A percentile compares a stretch with the other conserved stretches of the same genome.
Conservation (phyloP, 2,329 filamentous ascomycete genomes). For the Trichoderma gracile region DNA sequence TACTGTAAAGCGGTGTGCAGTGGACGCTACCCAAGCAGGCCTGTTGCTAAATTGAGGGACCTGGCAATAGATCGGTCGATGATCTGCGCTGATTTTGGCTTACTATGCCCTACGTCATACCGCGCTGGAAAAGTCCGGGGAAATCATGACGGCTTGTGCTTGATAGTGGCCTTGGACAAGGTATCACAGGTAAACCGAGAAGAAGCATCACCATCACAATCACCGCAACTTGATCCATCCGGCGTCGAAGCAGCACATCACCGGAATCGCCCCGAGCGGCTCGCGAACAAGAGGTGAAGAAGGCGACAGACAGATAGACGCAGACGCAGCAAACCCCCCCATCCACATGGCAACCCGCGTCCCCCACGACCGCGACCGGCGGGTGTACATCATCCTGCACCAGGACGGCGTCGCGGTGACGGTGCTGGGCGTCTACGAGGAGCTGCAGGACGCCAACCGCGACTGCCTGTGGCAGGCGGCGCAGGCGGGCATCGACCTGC, state of each 20-base stretch:
- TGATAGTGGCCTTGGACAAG: background rate
- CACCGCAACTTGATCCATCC: background rate
- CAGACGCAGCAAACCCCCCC: background rate
- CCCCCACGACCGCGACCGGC: conserved; percentile 24
- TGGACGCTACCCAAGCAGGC: background rate
- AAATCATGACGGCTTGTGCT: background rate
- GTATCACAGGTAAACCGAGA: background rate
- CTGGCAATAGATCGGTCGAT: background rate
- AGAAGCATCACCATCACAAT: background rate
- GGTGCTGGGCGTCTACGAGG: conserved; percentile 38
- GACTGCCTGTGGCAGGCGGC: conserved; percentile 36
- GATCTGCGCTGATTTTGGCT: background rate
- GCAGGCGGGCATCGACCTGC: conserved; percentile 33
- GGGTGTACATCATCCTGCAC: conserved; percentile 40
- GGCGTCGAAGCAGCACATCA: background rate
- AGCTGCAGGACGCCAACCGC: conserved; percentile 41
- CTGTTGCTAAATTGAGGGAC: too few relatives aligned
- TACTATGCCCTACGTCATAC: conserved; percentile 9
- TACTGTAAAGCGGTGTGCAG: too few relatives aligned
- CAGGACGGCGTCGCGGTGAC: conserved; percentile 34
- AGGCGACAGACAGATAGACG: background rate
- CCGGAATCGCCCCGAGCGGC: background rate
- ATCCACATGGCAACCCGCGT: conserved; percentile 3
- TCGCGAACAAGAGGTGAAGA: background rate
- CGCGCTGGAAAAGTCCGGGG: background rate